Conservation (phyloP, 139 green algal species). For the Marvania coccoides region DNA sequence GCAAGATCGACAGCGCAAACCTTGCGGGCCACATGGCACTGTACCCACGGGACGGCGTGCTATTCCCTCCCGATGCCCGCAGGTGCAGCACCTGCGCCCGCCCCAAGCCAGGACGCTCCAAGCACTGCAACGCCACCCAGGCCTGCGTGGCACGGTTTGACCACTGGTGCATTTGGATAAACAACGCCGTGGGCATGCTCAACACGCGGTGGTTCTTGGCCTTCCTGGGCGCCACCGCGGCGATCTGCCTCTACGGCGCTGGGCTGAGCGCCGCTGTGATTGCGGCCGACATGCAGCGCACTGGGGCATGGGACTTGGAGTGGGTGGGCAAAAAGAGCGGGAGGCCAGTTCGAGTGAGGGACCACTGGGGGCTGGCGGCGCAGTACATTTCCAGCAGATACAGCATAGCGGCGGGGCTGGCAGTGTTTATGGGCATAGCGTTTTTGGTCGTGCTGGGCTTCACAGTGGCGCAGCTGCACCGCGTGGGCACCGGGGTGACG, state of each 20-base stretch:
- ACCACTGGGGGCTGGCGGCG: background rate
- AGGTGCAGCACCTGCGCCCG: conserved; percentile 55
- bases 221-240: conserved; percentile 44
- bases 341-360: background rate
- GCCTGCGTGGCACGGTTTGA: conserved; percentile 57
- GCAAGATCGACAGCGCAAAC: conserved; percentile 18
- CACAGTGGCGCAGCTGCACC: conserved; percentile 10
- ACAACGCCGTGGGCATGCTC: conserved; percentile 60
- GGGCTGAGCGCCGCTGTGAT: background rate
- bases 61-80: conserved; percentile 13
- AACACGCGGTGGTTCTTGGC: conserved; percentile 57
- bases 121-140: conserved; percentile 51
- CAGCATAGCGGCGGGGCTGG: background rate
- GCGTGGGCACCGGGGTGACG: conserved; percentile 5
- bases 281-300: background rate
- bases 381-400: background rate
- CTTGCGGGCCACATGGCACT: conserved; percentile 20
- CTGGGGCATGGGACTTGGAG: background rate
- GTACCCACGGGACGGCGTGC: conserved; percentile 41
- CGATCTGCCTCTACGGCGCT: conserved; percentile 38
- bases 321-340: background rate
- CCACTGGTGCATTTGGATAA: conserved; percentile 77
- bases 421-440: conserved; percentile 5
- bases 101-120: conserved; percentile 49
- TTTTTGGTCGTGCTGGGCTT: conserved; percentile 13